Base-by-base conservation (phyloP, 1,284 basidiomycete species). In the Moesziomyces sp. region DNA sequence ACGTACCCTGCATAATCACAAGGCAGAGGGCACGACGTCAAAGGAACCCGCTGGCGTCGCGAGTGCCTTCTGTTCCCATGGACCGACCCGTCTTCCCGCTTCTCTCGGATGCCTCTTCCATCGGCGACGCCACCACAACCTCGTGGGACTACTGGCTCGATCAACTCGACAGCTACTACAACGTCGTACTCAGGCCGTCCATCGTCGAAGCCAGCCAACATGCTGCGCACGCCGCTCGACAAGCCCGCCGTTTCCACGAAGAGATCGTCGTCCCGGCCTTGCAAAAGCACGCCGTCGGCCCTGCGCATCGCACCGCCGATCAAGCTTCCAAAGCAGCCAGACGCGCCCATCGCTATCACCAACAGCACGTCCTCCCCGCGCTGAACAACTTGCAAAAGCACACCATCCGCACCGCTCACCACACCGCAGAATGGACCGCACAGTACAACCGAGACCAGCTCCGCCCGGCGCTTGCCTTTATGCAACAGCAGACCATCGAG, bases 141-240 rank as follows among this genome's bases (percentile, higher is more conserved):
- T 55, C 69, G 5, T 72, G 69, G 69, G 59, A 46, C 21, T 72
- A 58, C 43, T 72, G 69, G 69, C 28, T 62, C 13, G 54, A 42
- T 5, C 58, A 66, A 24, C 58, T 72, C 38, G 45, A 58, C 26
- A 56, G 38, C 11, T 55, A 66, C 52, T 28, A 58, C 14, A 46
- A 51, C 26, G 53, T 45, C 1, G 55, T 44, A 3, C 42, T 66
- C 14, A 45, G 47, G 26, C 63, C 69, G 11, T 52, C 63, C 24
- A 13, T 66, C n/a, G 3, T 40, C 24, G 45, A 54, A 21, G 54
- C 55, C 26, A 58, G 52, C 5, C 19, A 53, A 16, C 69, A 66
- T 23, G 55, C 62, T 3, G 50, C 23, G 11, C 53, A 72, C 40
- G 63, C 63, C 16, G 63, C 58, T n/a, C 62, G 56, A n/a, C 24